A percentile compares a stretch with the other conserved stretches of the same genome.
Conservation (phyloP, 768 basidiomycete genomes). For the Podaxis carcinomalis region DNA sequence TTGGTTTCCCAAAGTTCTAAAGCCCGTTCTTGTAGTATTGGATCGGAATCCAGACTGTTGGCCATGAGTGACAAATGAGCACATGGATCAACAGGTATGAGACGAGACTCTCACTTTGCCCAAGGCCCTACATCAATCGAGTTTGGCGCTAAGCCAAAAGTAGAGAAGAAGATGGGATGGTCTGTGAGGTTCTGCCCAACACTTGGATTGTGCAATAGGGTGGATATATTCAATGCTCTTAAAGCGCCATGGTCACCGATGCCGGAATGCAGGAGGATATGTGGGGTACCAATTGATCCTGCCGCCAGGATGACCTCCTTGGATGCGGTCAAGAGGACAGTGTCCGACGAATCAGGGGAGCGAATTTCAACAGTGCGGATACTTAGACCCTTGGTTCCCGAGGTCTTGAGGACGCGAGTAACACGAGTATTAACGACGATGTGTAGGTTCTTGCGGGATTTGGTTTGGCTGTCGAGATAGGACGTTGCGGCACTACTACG, state of each 20-base stretch:
- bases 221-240: conserved; percentile 15
- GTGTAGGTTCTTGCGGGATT: conserved; percentile 23
- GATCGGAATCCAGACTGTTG: neutral
- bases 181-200: conserved; percentile 27
- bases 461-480: conserved; percentile 19
- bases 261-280: conserved; percentile 16
- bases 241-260: conserved; percentile 15
- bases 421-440: conserved; percentile 26
- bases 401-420: conserved; percentile 13
- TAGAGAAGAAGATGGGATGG: conserved; percentile 13
- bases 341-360: neutral
- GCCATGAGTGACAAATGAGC: neutral
- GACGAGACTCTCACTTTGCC: conserved; percentile 8
- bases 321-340: conserved; percentile 14
- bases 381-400: neutral
- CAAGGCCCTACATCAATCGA: conserved; percentile 9
- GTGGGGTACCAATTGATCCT: conserved; percentile 15
- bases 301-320: conserved; percentile 18
- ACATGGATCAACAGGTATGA: neutral
- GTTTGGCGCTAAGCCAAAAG: neutral
- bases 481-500: conserved; percentile 24
- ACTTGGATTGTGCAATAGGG: conserved; percentile 21
- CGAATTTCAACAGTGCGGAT: conserved; percentile 12
- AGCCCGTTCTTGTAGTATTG: neutral
- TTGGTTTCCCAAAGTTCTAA: conserved; percentile 12